These are phyloP conservation scores for Schizosaccharomyces versatilis DNA, from an alignment of 1,139 yeast genomes.

Conservation along the genomic window DNA sequence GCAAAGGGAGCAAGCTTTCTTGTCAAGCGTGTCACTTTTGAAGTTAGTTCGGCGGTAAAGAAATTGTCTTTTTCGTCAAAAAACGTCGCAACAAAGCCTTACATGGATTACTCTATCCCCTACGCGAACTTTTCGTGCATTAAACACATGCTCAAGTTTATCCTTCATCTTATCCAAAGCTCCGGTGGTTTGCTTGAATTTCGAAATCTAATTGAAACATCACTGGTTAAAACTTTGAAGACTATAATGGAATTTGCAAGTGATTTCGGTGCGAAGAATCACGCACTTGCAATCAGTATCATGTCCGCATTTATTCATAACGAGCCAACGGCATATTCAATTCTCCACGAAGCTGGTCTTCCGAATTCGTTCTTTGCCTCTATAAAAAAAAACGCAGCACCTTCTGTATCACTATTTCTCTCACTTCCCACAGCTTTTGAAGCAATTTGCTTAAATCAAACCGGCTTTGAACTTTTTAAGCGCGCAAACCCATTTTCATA, in stretches of 20 bases:
- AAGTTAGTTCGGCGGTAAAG: conserved; percentile 23
- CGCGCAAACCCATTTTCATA: conserved; percentile 26
- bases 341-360: conserved; percentile 57
- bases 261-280: conserved; percentile 45
- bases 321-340: conserved; percentile 74
- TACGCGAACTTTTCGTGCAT: conserved; percentile 37
- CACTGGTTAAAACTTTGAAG: conserved; percentile 40
- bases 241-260: conserved; percentile 34
- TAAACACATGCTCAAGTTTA: conserved; percentile 32
- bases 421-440: conserved; percentile 60
- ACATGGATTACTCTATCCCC: conserved; percentile 34
- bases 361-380: conserved; percentile 38
- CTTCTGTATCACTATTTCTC: conserved; percentile 32
- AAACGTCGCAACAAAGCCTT: background rate
- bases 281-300: conserved; percentile 42
- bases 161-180: conserved; percentile 39
- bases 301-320: conserved; percentile 58
- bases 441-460: conserved; percentile 58
- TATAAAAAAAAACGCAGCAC: conserved; percentile 31
- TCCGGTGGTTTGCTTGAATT: conserved; percentile 61
- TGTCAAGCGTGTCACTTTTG: conserved; percentile 38
- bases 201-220: conserved; percentile 68
- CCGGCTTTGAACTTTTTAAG: conserved; percentile 41
- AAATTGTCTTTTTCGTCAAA: too few species aligned
- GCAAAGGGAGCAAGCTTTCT: conserved; percentile 43